Percentiles rank a stretch among this genome's conserved stretches.
phyloP scores from a whole-genome alignment of 2,329 filamentous ascomycete genomes.

The Calonectria leucothoes region DNA sequence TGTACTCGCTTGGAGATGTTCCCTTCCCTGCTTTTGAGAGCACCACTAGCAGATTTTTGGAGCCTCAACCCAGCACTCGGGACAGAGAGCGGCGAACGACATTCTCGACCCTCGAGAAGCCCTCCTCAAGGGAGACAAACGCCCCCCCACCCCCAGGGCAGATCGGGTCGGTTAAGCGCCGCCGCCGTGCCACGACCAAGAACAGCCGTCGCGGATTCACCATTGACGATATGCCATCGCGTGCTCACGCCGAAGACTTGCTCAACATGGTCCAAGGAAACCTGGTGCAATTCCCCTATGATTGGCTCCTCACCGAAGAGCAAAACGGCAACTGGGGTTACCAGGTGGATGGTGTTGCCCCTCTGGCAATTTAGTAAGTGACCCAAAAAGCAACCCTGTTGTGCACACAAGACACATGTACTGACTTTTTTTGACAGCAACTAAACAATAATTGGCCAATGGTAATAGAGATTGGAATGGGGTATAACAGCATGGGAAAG shows the following conservation, averaged over 20 bases:
- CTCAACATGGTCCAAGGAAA: conserved; percentile 87
- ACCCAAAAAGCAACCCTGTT: background rate
- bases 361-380: conserved; percentile 95
- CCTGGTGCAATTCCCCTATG: conserved; percentile 92
- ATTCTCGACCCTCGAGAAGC: conserved; percentile 66
- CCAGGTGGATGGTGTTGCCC: conserved; percentile 94
- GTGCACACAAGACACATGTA: background rate
- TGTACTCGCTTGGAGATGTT: conserved; percentile 55
- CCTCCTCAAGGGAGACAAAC: conserved; percentile 51
- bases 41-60: conserved; percentile 45
- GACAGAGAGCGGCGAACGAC: conserved; percentile 64
- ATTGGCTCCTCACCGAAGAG: conserved; percentile 94
- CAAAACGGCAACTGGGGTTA: conserved; percentile 96
- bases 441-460: conserved; percentile 34
- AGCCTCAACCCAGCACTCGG: conserved; percentile 50
- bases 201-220: conserved; percentile 73
- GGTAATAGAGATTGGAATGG: conserved; percentile 11
- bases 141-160: conserved; percentile 46
- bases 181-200: conserved; percentile 77
- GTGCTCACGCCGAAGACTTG: conserved; percentile 83
- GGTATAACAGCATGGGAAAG: conserved; percentile 36
- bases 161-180: conserved; percentile 66
- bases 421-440: conserved; percentile 49
- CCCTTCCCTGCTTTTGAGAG: conserved; percentile 62
- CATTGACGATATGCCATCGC: conserved; percentile 80